Evolutionary conservation across 2,329 filamentous ascomycete species (phyloP).

Genomic region (Penicillium frequentans): DNA sequence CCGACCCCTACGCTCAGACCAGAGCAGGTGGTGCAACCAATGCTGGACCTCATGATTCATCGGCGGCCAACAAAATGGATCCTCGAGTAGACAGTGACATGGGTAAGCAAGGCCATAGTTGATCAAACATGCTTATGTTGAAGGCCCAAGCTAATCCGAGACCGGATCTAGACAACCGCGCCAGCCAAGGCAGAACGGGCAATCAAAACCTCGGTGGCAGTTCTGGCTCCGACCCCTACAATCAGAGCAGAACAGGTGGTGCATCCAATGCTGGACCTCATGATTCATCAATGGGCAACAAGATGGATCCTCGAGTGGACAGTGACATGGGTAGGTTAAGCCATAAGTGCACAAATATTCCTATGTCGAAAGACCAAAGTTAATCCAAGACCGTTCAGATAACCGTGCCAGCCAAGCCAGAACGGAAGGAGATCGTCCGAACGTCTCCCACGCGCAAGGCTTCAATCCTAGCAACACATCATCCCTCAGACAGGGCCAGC

Average conservation of each 20-base stretch:
- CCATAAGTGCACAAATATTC: background rate
- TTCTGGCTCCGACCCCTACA: background rate
- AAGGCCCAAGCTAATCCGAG: background rate
- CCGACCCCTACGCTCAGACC: background rate
- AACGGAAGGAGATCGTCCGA: background rate
- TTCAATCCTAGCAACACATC: background rate
- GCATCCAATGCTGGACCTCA: conserved; percentile 39
- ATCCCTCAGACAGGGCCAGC: background rate
- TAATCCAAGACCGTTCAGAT: background rate
- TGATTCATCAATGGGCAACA: conserved; percentile 48
- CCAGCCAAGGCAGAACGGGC: background rate
- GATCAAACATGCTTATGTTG: background rate
- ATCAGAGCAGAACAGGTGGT: background rate
- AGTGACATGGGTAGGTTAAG: conserved; percentile 15
- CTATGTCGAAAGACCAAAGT: background rate
- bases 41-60: conserved; percentile 45
- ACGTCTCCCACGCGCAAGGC: background rate
- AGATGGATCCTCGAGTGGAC: conserved; percentile 49
- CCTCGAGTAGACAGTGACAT: conserved; percentile 39
- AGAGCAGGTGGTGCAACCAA: background rate
- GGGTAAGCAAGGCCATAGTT: conserved; percentile 6
- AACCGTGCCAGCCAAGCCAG: background rate
- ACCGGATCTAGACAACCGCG: background rate
- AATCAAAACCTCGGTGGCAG: background rate
- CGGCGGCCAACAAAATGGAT: conserved; percentile 51